Conservation (phyloP, 768 basidiomycete species). For the Lentinula boryana region DNA sequence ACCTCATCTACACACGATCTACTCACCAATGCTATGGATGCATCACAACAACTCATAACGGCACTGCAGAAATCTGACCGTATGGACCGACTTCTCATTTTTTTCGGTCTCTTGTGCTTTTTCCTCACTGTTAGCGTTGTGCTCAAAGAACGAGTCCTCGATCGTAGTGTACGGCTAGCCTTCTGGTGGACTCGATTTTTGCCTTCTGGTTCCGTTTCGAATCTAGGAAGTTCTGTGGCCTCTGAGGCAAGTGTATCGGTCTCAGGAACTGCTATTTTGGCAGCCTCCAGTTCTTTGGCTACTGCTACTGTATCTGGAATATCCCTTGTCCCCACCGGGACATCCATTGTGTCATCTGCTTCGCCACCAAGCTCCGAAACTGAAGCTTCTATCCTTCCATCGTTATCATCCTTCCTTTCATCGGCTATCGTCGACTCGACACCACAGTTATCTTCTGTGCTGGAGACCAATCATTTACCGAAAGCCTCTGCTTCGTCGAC, state of each 20-base stretch:
- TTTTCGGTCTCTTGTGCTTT: constrained; percentile 79
- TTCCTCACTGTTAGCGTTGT: constrained; percentile 79
- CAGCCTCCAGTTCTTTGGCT: background rate
- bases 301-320: background rate
- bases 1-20: constrained; percentile 75
- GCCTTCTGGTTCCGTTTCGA: constrained; percentile 24
- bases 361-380: background rate
- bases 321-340: background rate
- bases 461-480: background rate
- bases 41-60: constrained; percentile 82
- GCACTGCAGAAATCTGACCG: constrained; percentile 88
- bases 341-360: background rate
- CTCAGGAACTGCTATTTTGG: background rate
- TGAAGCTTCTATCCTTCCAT: background rate
- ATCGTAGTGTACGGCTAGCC: constrained; percentile 70
- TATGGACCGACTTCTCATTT: constrained; percentile 84
- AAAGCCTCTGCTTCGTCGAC: background rate
- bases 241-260: background rate
- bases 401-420: background rate
- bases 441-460: background rate
- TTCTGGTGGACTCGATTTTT: constrained; percentile 87
- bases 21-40: constrained; percentile 62
- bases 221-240: background rate
- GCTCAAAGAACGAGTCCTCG: constrained; percentile 80
- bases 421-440: background rate